Evolutionary conservation across 768 basidiomycete species (phyloP), one percentile per base, ranked within the genome.

Genomic region (Lentinula aciculospora): DNA sequence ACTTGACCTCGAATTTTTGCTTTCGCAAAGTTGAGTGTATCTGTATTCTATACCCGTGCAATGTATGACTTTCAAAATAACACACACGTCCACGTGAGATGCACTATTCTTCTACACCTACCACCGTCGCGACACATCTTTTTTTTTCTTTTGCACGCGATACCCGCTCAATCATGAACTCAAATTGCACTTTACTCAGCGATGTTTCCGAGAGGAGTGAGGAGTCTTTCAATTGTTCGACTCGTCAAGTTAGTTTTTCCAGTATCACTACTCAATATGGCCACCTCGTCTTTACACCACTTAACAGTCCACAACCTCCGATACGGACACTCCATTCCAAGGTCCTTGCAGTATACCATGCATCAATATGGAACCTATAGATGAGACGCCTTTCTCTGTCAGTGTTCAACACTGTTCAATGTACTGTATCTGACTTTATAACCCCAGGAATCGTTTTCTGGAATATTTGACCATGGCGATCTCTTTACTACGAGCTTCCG

Each of bases 321-420:
- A 39, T 39, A 2, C 37, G 23, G 21, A 1, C 42, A 0, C 21
- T 23, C 8, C 7, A 44, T 9, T 23, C 23, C 19, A 44, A 23
- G 42, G 23, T 21, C 42, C 21, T 44, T 2, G 7, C 42, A 7
- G 15, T 12, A 13, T 48, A 17, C 46, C 46, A 17, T 48, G 25
- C 19, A 56, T 56, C 46, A 44, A 56, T n/a, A 56, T 46, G 4
- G 40, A 44, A 19, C 42, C 31, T 8, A n/a, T 56, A n/a, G 55
- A 56, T 56, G 55, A 56, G 9, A 56, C 44, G 27, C 55, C 55
- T 32, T 56, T 56, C 21, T 56, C 55, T 44, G 55, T 56, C 21
- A 31, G 55, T 31, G 34, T 40, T 27, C 21, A 40, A 7, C 15
- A 13, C 29, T 36, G 37, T 37, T 25, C 34, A 40, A 39, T 4